Base-by-base conservation (phyloP, 2,329 filamentous ascomycete genomes). In the Eutypella sp. region DNA sequence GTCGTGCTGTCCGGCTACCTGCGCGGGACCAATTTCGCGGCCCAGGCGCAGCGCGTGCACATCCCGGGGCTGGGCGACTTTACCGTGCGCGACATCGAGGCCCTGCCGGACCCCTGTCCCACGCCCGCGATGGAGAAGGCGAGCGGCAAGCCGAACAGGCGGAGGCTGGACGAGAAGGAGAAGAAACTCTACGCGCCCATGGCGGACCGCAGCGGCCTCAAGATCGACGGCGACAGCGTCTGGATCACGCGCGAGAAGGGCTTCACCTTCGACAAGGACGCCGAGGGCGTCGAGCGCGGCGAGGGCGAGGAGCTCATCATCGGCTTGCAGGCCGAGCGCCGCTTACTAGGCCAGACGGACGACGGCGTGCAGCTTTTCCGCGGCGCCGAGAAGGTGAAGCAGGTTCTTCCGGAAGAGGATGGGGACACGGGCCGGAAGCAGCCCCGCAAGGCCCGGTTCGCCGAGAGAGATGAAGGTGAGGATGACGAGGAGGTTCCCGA, bases 131-230 rank as follows among this genome's bases (percentile, higher is more conserved):
- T 95, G 75, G 87, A 96, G 58, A 96, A 95, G 63, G 81, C 82
- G 2, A 84, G 84, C 0, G 92, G 92, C 3, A 96, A 95, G 66
- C 84, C 84, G 27, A 85, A 84, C 34, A 76, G 90, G 52, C 82
- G 85, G 59, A 79, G 91, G 46, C 71, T 99, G 13, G 93, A 95
- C 25, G 93, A 99, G 63, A 99, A 97, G 69, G 92, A 99, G 63
- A 96, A 96, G 70, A 82, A 95, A 57, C 72, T 99, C 5, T 95
- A 96, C 67, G 95, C 93, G 3, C 95, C 93, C 27, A 97, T 99
- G 92, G 96, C 91, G 22, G 93, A 99, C 67, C 90, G 96, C 27
- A 95, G 91, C 54, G 93, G 93, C 58, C 81, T 99, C 11, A 84
- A 97, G 62, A 92, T 99, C 42, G 93, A 99, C 56, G 95, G 95